Conservation (phyloP, 306 rosid species). For the Dalbergia oliveri region DNA sequence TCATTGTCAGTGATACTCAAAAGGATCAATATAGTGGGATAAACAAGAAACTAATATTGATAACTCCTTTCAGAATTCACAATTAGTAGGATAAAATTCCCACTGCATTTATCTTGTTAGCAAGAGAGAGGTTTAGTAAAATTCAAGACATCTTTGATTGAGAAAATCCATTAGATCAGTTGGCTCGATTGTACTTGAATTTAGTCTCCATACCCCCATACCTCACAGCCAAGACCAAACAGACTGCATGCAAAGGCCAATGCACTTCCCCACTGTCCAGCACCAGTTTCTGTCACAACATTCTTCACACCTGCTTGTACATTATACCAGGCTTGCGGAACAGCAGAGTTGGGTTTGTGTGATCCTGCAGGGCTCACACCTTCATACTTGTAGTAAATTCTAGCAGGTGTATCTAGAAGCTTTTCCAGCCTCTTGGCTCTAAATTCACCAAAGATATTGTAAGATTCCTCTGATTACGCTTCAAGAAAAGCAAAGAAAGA, state of each 20-base stretch:
- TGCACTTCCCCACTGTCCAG: conserved; percentile 98
- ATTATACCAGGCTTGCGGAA: conserved; percentile 96
- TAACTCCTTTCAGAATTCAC: conserved; percentile 6
- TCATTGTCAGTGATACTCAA: not conserved
- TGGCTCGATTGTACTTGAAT: not conserved
- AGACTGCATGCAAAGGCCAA: conserved; percentile 94
- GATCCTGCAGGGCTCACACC: conserved; percentile 98
- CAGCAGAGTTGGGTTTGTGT: conserved; percentile 93
- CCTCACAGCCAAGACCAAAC: conserved; percentile 92
- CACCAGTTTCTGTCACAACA: conserved; percentile 96
- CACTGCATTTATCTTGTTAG: not conserved
- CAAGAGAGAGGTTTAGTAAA: conserved; percentile 5
- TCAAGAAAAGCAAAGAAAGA: not conserved
- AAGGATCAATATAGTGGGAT: not conserved
- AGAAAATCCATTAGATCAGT: conserved; percentile 21
- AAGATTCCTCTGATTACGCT: conserved; percentile 39
- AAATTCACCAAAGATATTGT: conserved; percentile 38
- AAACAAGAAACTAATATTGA: conserved; percentile 20
- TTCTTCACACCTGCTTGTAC: conserved; percentile 81
- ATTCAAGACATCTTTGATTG: conserved; percentile 5
- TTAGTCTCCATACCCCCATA: conserved; percentile 48
- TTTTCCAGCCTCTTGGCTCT: conserved; percentile 97
- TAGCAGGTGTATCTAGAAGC: conserved; percentile 89
- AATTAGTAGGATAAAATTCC: conserved; percentile 13
- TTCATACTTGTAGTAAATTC: conserved; percentile 96